Evolutionary conservation across 1,284 basidiomycete species (phyloP).

Genomic region (Trametes polyzona): DNA sequence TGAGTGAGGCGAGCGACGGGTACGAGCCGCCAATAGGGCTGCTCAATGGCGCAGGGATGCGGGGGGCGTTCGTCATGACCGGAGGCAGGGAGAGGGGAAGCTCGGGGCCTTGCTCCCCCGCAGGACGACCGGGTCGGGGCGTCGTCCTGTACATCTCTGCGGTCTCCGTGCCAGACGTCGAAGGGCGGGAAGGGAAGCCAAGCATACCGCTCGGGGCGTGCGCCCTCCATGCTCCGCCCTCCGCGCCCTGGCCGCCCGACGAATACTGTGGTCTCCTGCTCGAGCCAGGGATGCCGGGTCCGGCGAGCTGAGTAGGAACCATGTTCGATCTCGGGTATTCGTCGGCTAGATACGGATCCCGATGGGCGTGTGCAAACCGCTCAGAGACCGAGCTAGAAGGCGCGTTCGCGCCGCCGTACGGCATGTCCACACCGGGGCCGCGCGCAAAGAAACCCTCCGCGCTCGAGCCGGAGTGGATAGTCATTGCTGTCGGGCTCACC

Average conservation of each 20-base stretch:
- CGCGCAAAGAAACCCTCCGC: conserved; percentile 19
- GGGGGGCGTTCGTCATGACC: conserved; percentile 19
- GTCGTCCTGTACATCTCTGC: conserved; percentile 21
- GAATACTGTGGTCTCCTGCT: conserved; percentile 24
- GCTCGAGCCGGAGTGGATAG: conserved; percentile 13
- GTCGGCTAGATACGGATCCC: conserved; percentile 25
- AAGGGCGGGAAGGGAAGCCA: conserved; percentile 24
- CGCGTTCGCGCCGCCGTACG: conserved; percentile 22
- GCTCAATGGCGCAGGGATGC: conserved; percentile 7
- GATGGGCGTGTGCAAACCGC: conserved; percentile 21
- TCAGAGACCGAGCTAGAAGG: conserved; percentile 23
- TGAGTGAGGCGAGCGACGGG: conserved; percentile 26
- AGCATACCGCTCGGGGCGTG: conserved; percentile 8
- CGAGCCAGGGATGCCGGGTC: conserved; percentile 64
- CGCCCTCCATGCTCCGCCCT: conserved; percentile 17
- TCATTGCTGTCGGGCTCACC: conserved; percentile 14
- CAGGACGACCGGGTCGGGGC: conserved; percentile 23
- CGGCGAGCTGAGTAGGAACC: conserved; percentile 45
- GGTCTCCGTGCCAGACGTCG: conserved; percentile 30
- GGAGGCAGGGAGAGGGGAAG: conserved; percentile 22
- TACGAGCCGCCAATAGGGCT: conserved; percentile 19
- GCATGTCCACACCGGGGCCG: conserved; percentile 17
- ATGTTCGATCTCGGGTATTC: conserved; percentile 23
- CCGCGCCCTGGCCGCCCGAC: conserved; percentile 5
- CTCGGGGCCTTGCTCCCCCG: conserved; percentile 19